Conservation (phyloP, 805 yeast species). For the Teunomyces funiuensis region DNA sequence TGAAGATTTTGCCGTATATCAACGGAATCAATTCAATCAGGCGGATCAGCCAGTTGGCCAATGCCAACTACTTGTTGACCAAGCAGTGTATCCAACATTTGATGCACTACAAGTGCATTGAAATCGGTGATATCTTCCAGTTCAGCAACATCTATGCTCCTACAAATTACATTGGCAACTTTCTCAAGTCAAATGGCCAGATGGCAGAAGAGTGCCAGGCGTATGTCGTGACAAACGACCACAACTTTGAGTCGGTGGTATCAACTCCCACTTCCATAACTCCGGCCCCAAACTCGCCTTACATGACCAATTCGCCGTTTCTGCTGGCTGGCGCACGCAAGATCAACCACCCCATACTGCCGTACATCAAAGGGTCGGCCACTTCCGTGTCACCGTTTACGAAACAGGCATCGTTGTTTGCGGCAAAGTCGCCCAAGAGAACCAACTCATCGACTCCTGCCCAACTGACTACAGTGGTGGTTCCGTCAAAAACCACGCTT, state of each 20-base stretch:
- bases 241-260: conserved; percentile 5
- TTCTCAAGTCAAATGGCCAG: conserved; percentile 53
- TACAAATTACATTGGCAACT: conserved; percentile 69
- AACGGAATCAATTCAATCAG: conserved; percentile 85
- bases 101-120: conserved; percentile 83
- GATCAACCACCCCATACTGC: conserved; percentile 8
- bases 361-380: conserved; percentile 4
- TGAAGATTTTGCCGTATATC: conserved; percentile 79
- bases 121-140: conserved; percentile 83
- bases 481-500: conserved; percentile 65
- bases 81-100: conserved; percentile 88
- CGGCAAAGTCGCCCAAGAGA: conserved; percentile 9
- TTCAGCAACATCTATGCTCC: conserved; percentile 87
- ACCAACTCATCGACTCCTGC: conserved; percentile 3
- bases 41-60: conserved; percentile 73
- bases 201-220: conserved; percentile 84
- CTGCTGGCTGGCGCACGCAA: conserved; percentile 7
- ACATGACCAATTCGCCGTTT: conserved; percentile 9
- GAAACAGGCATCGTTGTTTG: conserved; percentile 3
- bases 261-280: conserved; percentile 7
- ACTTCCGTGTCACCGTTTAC: conserved; percentile 12
- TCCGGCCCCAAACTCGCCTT: not conserved
- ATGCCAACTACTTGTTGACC: conserved; percentile 76
- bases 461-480: conserved; percentile 14
- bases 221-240: conserved; percentile 56